Conservation (phyloP, 78 protist genomes). For the Tieghemostelium lacteum region DNA sequence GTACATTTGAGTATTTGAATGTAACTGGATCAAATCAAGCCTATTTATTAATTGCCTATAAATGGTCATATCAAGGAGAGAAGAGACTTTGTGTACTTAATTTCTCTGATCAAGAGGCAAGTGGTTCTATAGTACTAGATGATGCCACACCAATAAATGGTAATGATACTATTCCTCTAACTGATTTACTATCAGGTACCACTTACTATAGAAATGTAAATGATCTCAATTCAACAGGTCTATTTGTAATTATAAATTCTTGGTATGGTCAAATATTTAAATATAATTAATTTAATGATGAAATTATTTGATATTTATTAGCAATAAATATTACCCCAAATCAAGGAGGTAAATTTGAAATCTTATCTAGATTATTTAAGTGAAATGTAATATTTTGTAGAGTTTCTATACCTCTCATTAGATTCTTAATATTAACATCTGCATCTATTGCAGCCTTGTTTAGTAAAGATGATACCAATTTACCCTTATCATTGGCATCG, state of each 20-base stretch:
- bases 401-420: conserved; percentile 61
- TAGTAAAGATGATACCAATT: conserved; percentile 28
- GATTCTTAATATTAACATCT: conserved; percentile 38
- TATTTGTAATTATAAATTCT: conserved; percentile 80
- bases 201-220: conserved; percentile 67
- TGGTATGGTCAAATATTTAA: conserved; percentile 89
- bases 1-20: conserved; percentile 60
- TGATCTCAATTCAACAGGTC: conserved; percentile 78
- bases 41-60: conserved; percentile 83
- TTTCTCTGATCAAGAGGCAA: conserved; percentile 71
- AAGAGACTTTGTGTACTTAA: conserved; percentile 86
- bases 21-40: not conserved
- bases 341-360: conserved; percentile 9
- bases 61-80: conserved; percentile 70
- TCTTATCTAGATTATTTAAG: conserved; percentile 29
- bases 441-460: conserved; percentile 60
- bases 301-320: too few relatives aligned
- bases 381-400: conserved; percentile 42
- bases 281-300: conserved; percentile 76
- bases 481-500: conserved; percentile 66
- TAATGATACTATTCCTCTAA: conserved; percentile 80
- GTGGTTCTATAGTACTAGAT: conserved; percentile 59
- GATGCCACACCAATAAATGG: conserved; percentile 81
- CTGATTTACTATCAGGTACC: conserved; percentile 77
- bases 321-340: too few relatives aligned